phyloP scores from a whole-genome alignment of 805 yeast genomes.

The Zygosaccharomyces pseudorouxii region DNA sequence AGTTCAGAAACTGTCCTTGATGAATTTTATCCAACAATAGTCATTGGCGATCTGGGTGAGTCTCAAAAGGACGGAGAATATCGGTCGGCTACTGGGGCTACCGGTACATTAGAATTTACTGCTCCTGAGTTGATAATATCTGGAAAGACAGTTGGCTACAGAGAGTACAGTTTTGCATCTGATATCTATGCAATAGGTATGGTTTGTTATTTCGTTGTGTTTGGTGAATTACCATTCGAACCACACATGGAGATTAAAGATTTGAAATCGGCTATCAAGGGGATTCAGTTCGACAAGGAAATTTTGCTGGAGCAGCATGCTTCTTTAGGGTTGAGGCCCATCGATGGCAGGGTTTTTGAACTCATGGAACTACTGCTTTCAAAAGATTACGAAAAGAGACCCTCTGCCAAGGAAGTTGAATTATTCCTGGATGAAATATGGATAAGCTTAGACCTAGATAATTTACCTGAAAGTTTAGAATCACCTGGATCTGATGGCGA shows the following conservation, averaged over 20 bases:
- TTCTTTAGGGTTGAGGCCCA: slow-evolving; percentile 17
- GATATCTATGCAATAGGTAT: slow-evolving; percentile 83
- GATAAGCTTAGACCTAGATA: slow-evolving; percentile 1
- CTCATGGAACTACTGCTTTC: slow-evolving; percentile 41
- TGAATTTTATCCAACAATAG: slow-evolving; percentile 52
- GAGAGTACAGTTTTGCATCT: slow-evolving; percentile 63
- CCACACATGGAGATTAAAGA: slow-evolving; percentile 23
- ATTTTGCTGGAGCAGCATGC: slow-evolving; percentile 18
- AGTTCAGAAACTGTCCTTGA: slow-evolving; percentile 10
- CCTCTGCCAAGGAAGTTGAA: slow-evolving; percentile 41
- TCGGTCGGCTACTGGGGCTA: slow-evolving; percentile 69
- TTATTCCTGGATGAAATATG: slow-evolving; percentile 23
- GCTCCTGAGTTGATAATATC: slow-evolving; percentile 72
- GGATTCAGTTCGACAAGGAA: slow-evolving; percentile 27
- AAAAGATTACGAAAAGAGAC: slow-evolving; percentile 38
- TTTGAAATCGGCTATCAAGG: slow-evolving; percentile 36
- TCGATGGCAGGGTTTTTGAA: slow-evolving; percentile 33
- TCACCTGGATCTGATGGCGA: not conserved
- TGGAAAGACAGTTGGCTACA: slow-evolving; percentile 33
- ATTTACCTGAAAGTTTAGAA: slow-evolving; percentile 1
- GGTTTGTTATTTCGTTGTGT: slow-evolving; percentile 71
- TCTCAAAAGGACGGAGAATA: slow-evolving; percentile 67
- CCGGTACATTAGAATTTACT: slow-evolving; percentile 83
- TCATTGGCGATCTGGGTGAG: slow-evolving; percentile 89
- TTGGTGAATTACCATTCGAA: slow-evolving; percentile 62